Percentiles rank a stretch among this genome's conserved stretches.
Conservation (phyloP, 2,329 filamentous ascomycete species). For the Didymella pomorum region DNA sequence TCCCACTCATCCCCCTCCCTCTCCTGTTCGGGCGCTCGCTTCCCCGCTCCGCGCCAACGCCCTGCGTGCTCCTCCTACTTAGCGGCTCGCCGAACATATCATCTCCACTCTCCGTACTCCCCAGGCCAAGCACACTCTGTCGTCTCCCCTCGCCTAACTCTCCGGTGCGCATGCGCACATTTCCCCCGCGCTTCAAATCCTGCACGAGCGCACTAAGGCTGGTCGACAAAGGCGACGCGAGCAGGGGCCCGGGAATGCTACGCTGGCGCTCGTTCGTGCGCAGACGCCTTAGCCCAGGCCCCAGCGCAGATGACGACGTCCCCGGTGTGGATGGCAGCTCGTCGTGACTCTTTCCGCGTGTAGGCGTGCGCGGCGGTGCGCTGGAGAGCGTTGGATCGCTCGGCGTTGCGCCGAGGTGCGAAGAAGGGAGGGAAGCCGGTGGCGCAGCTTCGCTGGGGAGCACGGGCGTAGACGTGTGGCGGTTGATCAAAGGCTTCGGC, state of each 20-base stretch:
- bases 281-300: slow-evolving; percentile 33
- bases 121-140: slow-evolving; percentile 36
- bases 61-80: slow-evolving; percentile 32
- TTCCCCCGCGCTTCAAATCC: slow-evolving; percentile 67
- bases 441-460: slow-evolving; percentile 41
- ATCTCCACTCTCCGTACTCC: slow-evolving; percentile 20
- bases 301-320: slow-evolving; percentile 30
- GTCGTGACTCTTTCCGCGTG: slow-evolving; percentile 17
- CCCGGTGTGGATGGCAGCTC: slow-evolving; percentile 29
- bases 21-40: slow-evolving; percentile 3
- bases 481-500: slow-evolving; percentile 26
- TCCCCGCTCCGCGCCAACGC: slow-evolving; percentile 17
- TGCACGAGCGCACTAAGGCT: slow-evolving; percentile 70
- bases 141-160: slow-evolving; percentile 17
- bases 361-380: slow-evolving; percentile 21
- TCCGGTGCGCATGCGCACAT: slow-evolving; percentile 13
- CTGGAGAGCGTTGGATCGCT: slow-evolving; percentile 12
- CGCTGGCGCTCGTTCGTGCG: slow-evolving; percentile 44
- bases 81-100: slow-evolving; percentile 32
- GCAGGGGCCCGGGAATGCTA: slow-evolving; percentile 59
- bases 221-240: slow-evolving; percentile 67
- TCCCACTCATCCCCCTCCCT: slow-evolving; percentile 43
- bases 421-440: slow-evolving; percentile 19
- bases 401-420: slow-evolving; percentile 28
- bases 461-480: slow-evolving; percentile 41